Evolutionary conservation across 805 yeast genomes (phyloP).

Genomic region (Ogataea kodamae): DNA sequence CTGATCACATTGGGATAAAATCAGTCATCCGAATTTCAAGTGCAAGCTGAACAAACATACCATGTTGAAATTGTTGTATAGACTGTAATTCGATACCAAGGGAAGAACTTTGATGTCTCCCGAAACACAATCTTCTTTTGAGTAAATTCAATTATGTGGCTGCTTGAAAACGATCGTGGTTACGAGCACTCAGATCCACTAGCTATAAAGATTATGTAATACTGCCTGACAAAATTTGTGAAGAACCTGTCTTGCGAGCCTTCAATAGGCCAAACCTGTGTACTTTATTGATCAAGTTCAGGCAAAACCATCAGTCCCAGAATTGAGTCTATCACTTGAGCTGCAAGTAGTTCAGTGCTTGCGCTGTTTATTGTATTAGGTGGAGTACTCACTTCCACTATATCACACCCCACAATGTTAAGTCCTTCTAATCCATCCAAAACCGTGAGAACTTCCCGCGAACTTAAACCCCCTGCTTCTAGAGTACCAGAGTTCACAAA

Average conservation of each 20-base stretch:
- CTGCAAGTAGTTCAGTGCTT: conserved; percentile 61
- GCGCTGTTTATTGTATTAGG: conserved; percentile 60
- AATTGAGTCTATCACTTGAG: conserved; percentile 55
- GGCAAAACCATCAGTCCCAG: conserved; percentile 42
- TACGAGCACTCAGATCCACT: conserved; percentile 11
- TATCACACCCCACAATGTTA: conserved; percentile 68
- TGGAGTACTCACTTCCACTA: conserved; percentile 66
- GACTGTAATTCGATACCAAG: not conserved
- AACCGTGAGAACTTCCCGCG: conserved; percentile 46
- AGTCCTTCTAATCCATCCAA: conserved; percentile 58
- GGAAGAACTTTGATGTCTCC: no score
- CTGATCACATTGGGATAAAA: no score
- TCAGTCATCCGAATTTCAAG: no score
- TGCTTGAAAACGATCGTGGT: conserved; percentile 15
- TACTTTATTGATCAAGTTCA: no score
- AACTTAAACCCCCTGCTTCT: conserved; percentile 71
- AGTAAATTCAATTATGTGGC: conserved; percentile 23
- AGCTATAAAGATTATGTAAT: no score
- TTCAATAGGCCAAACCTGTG: no score
- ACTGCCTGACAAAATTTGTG: no score
- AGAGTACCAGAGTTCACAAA: conserved; percentile 82
- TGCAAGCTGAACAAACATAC: no score
- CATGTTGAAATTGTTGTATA: conserved; percentile 2
- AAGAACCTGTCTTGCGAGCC: no score
- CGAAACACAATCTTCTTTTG: no score